phyloP scores from a whole-genome alignment of 2,329 filamentous ascomycete genomes.

The Pyrenophora teres region DNA sequence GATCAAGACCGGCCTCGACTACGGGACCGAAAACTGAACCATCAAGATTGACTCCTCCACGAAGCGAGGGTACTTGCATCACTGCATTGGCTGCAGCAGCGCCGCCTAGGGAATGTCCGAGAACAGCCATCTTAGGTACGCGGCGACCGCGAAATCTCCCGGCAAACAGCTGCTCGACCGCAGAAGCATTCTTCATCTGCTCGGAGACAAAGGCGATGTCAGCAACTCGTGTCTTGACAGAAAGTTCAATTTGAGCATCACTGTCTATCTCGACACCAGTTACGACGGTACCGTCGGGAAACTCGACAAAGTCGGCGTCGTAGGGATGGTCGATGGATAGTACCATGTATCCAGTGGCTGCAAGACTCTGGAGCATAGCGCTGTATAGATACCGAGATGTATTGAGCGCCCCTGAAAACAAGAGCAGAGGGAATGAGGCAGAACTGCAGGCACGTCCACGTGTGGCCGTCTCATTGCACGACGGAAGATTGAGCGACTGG shows the following conservation, averaged over 20 bases:
- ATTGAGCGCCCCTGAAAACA: conserved; percentile 56
- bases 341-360: conserved; percentile 55
- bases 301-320: conserved; percentile 56
- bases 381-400: conserved; percentile 52
- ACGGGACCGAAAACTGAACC: conserved; percentile 36
- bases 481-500: conserved; percentile 20
- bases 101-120: conserved; percentile 48
- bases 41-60: conserved; percentile 45
- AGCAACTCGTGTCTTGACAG: conserved; percentile 25
- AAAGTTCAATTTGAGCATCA: conserved; percentile 27
- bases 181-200: conserved; percentile 21
- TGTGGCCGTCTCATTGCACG: conserved; percentile 11
- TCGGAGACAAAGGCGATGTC: conserved; percentile 30
- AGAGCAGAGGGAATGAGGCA: conserved; percentile 29
- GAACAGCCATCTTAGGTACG: conserved; percentile 17
- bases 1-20: conserved; percentile 15
- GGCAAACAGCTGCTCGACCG: conserved; percentile 5
- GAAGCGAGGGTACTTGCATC: conserved; percentile 20
- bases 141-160: background rate
- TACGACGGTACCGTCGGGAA: conserved; percentile 49
- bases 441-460: background rate
- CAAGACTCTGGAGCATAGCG: conserved; percentile 52
- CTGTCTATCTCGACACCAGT: conserved; percentile 30
- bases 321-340: conserved; percentile 58
- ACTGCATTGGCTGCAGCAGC: conserved; percentile 32